Conservation (phyloP, 208 protist species). For the Perkinsela sp. region DNA sequence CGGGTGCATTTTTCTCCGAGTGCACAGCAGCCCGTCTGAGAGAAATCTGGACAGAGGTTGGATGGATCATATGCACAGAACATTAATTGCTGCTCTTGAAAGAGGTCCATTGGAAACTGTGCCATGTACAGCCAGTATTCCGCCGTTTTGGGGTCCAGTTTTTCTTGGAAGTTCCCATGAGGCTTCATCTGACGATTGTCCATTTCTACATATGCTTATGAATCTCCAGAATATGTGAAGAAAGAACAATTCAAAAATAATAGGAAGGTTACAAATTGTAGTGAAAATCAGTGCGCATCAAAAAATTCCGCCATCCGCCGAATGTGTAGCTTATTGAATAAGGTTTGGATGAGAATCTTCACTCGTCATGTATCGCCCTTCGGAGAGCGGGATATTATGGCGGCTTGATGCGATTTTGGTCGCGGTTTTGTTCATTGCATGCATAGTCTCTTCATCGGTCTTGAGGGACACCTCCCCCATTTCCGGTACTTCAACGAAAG, state of each 20-base stretch:
- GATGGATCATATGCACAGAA: neutral
- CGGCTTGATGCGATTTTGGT: neutral
- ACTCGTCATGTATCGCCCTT: neutral
- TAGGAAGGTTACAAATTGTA: no score
- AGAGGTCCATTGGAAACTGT: neutral
- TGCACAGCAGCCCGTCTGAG: conserved; percentile 57
- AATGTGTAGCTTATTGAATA: neutral
- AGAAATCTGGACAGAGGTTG: conserved; percentile 31
- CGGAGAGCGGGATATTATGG: neutral
- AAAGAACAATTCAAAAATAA: no score
- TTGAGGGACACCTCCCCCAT: conserved; percentile 37
- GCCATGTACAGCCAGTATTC: neutral
- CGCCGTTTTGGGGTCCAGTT: neutral
- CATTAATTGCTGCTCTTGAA: neutral
- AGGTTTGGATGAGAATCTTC: neutral
- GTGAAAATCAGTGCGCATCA: no score
- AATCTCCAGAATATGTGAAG: no score
- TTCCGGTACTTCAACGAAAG: conserved; percentile 55
- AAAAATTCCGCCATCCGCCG: no score
- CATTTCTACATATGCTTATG: no score
- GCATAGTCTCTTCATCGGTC: neutral
- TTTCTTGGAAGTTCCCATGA: neutral
- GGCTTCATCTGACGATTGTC: no score
- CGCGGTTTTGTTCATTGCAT: neutral
- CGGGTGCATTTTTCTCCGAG: conserved; percentile 46